Base-by-base conservation (phyloP, 2,329 filamentous ascomycete genomes). In the Fusarium oxysporum region DNA sequence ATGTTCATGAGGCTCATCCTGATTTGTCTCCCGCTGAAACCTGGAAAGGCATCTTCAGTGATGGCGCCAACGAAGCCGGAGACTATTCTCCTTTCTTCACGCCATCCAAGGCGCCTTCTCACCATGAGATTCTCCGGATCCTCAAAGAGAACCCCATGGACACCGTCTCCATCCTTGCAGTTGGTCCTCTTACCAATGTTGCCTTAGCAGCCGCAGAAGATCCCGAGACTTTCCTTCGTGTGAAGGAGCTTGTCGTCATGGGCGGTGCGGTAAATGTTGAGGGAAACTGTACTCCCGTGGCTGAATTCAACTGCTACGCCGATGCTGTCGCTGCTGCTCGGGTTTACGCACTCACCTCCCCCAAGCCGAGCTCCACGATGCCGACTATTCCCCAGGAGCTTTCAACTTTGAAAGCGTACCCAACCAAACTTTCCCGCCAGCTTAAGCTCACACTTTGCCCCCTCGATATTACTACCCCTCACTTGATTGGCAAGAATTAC, bases 271-370 rank as follows among this genome's bases (percentile, higher is more conserved):
- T 99, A 60, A 87, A 93, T 66, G 84, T 91, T 48, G 88, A 91
- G 56, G 96, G 96, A 75, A 99, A 99, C 81, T 91, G 93, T 78
- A 91, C 90, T 50, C 96, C 96, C 4, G 89, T 92, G 17, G 94
- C 93, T 71, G 96, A 99, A 81, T 99, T 99, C 88, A 99, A 99
- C 85, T 93, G 92, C 64, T 97, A 94, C 79, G 95, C 96, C 65
- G 97, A 99, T 80, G 87, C 93, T 25, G 88, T 93, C 44, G 93
- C 93, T 33, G 90, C 93, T 1, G 93, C 93, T 16, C 88, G 93
- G 19, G 88, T 96, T 23, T 95, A 92, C 78, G 92, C 93, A 11
- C 85, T 96, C 70, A 95, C 93, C 1, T 94, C 92, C 3, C 89
- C 87, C 10, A 90, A 85, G 38, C 96, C 96, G 1, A 83, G 87